These are phyloP conservation scores for Suzukiozyma palmioleophila DNA, from an alignment of 1,139 yeast genomes.

Conservation along the genomic window DNA sequence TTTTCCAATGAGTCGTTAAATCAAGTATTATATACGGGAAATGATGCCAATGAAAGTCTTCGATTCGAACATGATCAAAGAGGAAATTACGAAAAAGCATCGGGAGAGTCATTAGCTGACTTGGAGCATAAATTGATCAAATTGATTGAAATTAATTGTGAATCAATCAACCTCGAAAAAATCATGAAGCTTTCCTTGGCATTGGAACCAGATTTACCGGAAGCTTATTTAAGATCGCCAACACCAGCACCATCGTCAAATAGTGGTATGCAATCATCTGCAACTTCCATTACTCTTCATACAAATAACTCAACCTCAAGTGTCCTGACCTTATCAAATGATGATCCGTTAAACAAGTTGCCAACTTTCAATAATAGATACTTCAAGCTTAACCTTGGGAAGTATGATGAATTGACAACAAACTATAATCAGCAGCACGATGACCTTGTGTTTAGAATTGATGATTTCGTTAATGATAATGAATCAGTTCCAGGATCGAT, in stretches of 20 bases:
- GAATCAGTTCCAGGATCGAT: constrained; percentile 13
- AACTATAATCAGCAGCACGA: constrained; percentile 14
- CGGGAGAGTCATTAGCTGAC: constrained; percentile 6
- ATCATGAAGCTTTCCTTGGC: constrained; percentile 36
- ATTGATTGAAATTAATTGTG: constrained; percentile 37
- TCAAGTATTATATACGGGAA: constrained; percentile 41
- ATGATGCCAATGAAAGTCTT: constrained; percentile 24
- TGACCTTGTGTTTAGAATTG: constrained; percentile 35
- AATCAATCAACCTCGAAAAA: constrained; percentile 34
- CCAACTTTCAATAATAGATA: constrained; percentile 38
- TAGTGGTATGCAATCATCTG: background rate
- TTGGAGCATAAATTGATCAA: constrained; percentile 24
- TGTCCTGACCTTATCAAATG: constrained; percentile 6
- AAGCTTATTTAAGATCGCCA: constrained; percentile 27
- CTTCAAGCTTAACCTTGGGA: constrained; percentile 31
- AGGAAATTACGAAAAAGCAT: background rate
- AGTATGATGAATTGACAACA: constrained; percentile 32
- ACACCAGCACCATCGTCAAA: constrained; percentile 3
- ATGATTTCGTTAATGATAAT: constrained; percentile 31
- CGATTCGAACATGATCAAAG: background rate
- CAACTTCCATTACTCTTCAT: constrained; percentile 4
- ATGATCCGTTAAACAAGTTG: constrained; percentile 20
- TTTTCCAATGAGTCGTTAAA: constrained; percentile 45
- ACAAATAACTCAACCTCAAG: constrained; percentile 4
- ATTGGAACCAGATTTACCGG: constrained; percentile 40